Conservation (phyloP, 2,329 filamentous ascomycete genomes). For the Chaetomium sp. region DNA sequence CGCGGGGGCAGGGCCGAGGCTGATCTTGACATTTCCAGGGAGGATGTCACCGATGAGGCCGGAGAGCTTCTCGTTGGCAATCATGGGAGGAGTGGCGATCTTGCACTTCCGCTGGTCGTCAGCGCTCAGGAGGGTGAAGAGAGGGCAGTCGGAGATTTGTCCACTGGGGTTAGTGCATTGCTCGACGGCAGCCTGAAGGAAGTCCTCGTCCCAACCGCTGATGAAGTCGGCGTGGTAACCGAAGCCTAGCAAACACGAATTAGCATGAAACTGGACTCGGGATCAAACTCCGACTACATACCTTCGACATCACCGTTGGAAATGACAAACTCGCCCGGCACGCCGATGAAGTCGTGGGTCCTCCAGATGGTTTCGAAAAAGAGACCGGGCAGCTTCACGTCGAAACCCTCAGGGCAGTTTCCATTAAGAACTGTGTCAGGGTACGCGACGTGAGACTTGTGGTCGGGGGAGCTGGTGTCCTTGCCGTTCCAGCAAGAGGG, state of each 20-base stretch:
- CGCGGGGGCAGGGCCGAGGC: conserved; percentile 39
- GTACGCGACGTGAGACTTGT: conserved; percentile 73
- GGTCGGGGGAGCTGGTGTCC: conserved; percentile 56
- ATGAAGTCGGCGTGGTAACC: conserved; percentile 83
- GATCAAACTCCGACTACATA: conserved; percentile 39
- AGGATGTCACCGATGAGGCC: conserved; percentile 58
- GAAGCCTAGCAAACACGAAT: conserved; percentile 53
- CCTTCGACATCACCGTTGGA: conserved; percentile 77
- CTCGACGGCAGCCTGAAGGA: conserved; percentile 72
- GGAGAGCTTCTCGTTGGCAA: conserved; percentile 62
- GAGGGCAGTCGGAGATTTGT: conserved; percentile 68
- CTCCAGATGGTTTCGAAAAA: conserved; percentile 87
- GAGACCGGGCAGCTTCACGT: conserved; percentile 69
- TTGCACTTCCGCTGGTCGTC: conserved; percentile 60
- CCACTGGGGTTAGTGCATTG: conserved; percentile 74
- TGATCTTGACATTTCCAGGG: conserved; percentile 63
- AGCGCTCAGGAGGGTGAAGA: conserved; percentile 71
- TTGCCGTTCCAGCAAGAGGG: conserved; percentile 86
- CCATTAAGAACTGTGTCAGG: conserved; percentile 76
- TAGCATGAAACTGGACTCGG: neutral
- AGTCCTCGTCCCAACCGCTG: conserved; percentile 70
- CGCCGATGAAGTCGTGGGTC: conserved; percentile 64
- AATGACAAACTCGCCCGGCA: conserved; percentile 71
- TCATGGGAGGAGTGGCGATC: conserved; percentile 55
- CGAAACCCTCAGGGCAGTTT: conserved; percentile 69